phyloP scores from a whole-genome alignment of 2,329 filamentous ascomycete species.

The Penicillium sp. region DNA sequence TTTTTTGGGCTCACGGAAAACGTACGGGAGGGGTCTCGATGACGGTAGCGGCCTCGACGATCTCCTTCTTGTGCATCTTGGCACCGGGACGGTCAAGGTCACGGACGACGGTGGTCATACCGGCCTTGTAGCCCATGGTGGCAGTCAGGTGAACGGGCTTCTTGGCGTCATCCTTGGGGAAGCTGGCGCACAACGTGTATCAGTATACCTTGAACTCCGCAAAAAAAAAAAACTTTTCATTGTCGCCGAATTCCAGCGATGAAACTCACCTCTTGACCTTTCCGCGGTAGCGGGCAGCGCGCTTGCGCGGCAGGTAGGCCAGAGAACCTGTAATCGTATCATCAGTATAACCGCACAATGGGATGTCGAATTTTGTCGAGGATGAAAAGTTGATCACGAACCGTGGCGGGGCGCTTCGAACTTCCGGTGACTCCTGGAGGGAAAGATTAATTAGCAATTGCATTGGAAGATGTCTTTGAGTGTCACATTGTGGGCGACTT shows the following conservation, averaged over 20 bases:
- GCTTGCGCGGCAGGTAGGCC: constrained; percentile 85
- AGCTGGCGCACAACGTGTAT: constrained; percentile 57
- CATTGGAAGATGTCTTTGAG: constrained; percentile 6
- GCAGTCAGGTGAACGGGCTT: constrained; percentile 99
- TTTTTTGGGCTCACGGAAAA: constrained; percentile 24
- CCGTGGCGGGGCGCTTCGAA: constrained; percentile 93
- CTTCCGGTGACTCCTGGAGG: constrained; percentile 59
- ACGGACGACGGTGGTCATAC: constrained; percentile 99
- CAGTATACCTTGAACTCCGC: constrained; percentile 26
- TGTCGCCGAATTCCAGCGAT: constrained; percentile 1
- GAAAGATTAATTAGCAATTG: constrained; percentile 29
- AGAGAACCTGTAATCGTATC: constrained; percentile 59
- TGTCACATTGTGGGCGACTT: constrained; percentile 26
- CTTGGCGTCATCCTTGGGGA: constrained; percentile 99
- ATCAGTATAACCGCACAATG: constrained; percentile 35
- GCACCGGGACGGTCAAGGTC: constrained; percentile 98
- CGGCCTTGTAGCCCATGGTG: constrained; percentile 99
- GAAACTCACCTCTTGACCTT: constrained; percentile 91
- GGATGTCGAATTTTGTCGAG: constrained; percentile 33
- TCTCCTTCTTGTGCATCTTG: constrained; percentile 99
- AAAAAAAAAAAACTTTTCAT: constrained; percentile 15
- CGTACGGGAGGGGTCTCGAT: constrained; percentile 95
- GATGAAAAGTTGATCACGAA: constrained; percentile 73
- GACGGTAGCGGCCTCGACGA: constrained; percentile 84
- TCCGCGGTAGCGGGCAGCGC: constrained; percentile 88